Evolutionary conservation across 257 asterid genomes (phyloP), one percentile per base, ranked within the genome.

Genomic region (Perilla frutescens): DNA sequence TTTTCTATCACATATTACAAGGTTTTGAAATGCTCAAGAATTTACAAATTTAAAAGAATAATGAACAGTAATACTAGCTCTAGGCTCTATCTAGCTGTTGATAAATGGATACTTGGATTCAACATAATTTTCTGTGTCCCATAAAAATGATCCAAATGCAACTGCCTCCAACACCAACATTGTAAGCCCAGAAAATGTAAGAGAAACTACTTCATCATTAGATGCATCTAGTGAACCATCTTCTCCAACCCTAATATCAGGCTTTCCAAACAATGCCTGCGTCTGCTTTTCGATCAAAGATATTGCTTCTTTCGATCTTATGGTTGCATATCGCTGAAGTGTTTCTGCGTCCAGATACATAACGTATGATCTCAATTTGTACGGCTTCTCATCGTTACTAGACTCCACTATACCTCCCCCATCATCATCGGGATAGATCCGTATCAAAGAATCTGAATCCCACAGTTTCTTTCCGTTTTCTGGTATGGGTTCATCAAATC

Each of bases 271-370:
- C 81, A 93, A 72, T 3, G 98, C 91, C 71, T 91, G 98, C 1
- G 98, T 93, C 82, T 93, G 97, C 83, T 81, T 91, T 72, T 93
- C 98, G 7, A 93, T 90, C 81, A 93, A 83, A 66, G 91, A 86
- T 69, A 93, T 50, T 20, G 97, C 92, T 80, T 92, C 98, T 70
- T 86, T 86, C 36, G 98, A 92, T 77, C 98, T 79, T 78, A 92
- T 86, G 60, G 96, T 87, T 29, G 97, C 97, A 44, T 92, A 92
- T 70, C 91, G 76, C 76, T 92, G 96, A 72, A 93, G 96, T 11
- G 98, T 93, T 63, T 89, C 97, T 5, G 96, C 90, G 47, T 93
- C 97, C 87, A 93, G 82, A 85, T 93, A 88, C 97, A 88, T 91
- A 48, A 93, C 97, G 47, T 93, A 93, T 4, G 97, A 86, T 73